Base-by-base conservation (phyloP, 2,329 filamentous ascomycete genomes). In the Ophiostoma ips region DNA sequence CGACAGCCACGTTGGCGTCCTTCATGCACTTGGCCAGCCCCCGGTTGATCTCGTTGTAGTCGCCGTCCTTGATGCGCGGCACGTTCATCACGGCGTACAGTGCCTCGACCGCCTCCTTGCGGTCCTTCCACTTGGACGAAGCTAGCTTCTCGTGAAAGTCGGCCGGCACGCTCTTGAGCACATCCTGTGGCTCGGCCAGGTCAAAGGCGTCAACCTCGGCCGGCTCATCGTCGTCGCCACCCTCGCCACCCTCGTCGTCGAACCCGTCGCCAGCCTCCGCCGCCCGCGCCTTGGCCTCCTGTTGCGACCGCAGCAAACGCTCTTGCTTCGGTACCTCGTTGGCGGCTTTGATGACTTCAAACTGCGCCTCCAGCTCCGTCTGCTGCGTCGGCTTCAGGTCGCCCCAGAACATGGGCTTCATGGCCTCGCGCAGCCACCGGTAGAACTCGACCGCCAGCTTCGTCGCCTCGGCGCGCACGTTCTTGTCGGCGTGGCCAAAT, bases 351-450 rank as follows among this genome's bases (percentile, higher is more conserved):
- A 95, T 77, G 59, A 87, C 88, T 60, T 96, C 92, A 56, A 98
- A 98, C 46, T 94, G 77, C 36, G 89, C 85, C 61, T 98, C 94
- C 51, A 98, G 70, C 61, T 98, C 94, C 54, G 83, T 80, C 64
- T 98, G 92, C 62, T 98, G 92, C 0, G 94, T 90, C 1, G 90
- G 84, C 64, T 98, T 98, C 54, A 98, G 67, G 52, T 98, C 92
- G 41, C 77, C 80, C 89, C 92, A 98, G 64, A 98, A 96, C 66
- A 96, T 83, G 35, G 90, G 87, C 64, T 98, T 98, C 81, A 98
- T 95, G 11, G 90, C 90, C 56, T 98, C 92, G 57, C 90, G 84
- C 33, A 98, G 73, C 92, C 94, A 98, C 66, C 92, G 76, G 66
- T 98, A 98, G 52, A 98, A 78, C 63, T 98, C 94, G 45, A 95